phyloP scores from a whole-genome alignment of 1,284 basidiomycete species.

The Rhodotorula sp. region DNA sequence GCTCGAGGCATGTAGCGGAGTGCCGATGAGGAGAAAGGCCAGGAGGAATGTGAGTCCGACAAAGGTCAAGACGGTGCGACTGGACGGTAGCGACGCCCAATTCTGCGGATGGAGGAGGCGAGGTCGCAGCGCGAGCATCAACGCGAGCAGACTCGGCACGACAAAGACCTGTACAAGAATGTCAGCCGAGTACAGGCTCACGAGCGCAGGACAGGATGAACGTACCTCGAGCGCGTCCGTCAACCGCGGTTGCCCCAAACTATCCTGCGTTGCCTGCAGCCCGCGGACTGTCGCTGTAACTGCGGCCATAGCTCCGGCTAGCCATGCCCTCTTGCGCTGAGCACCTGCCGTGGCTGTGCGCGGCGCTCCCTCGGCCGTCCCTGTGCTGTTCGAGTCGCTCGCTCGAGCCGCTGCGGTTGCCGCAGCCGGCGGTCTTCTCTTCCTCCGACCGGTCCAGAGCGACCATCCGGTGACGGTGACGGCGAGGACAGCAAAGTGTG shows the following conservation, averaged over 20 bases:
- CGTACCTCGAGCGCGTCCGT: conserved; percentile 24
- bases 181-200: not conserved
- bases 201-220: too few species aligned
- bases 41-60: conserved; percentile 25
- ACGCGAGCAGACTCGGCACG: conserved; percentile 14
- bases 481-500: conserved; percentile 1
- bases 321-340: not conserved
- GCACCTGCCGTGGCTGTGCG: not conserved
- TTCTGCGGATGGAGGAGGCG: not conserved
- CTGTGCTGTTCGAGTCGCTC: not conserved
- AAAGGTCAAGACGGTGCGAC: conserved; percentile 12
- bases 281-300: conserved; percentile 2
- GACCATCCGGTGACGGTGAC: not conserved
- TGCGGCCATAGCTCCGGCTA: conserved; percentile 6
- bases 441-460: not conserved
- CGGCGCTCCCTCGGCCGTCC: too few species aligned
- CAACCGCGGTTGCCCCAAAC: conserved; percentile 4
- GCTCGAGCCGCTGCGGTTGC: not conserved
- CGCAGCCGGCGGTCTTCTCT: not conserved
- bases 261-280: not conserved
- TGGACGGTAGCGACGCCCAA: not conserved
- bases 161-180: conserved; percentile 4
- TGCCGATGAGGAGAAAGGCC: not conserved
- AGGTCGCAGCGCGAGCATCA: not conserved
- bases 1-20: conserved; percentile 10